Base-by-base conservation (phyloP, 1,284 basidiomycete species). In the Leccinum subrobustum region DNA sequence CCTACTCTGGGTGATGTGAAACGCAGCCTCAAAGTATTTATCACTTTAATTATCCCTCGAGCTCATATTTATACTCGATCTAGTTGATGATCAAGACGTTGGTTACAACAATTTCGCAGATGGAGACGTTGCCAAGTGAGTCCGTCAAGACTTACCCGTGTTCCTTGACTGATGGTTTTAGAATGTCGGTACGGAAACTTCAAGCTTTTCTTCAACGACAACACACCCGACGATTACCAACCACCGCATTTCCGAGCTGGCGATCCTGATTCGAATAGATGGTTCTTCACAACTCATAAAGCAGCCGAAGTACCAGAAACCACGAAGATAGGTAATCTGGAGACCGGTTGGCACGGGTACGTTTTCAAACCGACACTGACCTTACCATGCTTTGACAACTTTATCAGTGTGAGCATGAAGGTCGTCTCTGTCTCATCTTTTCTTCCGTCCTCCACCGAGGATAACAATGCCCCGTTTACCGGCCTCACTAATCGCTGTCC, bases 101-200 rank as follows among this genome's bases (percentile, higher is more conserved):
- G 25, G 87, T 93, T 54, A 83, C 87, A 64, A 85, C 85, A 12
- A 91, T 88, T 53, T 86, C 85, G 54, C 84, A 87, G 55, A 89
- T 93, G 86, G 89, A 93, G 58, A 76, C 81, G 25, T 76, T 93
- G 33, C 91, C 91, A 16, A 87, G 92, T 88, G 70, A 60, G 83
- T 67, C 39, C 12, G 53, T 54, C 25, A 37, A 44, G 9, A 54
- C 8, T 23, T 1, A 8, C 51, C 14, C 12, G n/a, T 27, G n/a
- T 39, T 52, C 47, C 20, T 23, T 50, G 18, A 37, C 33, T 62
- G 39, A 59, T 56, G 55, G 35, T 53, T 29, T 35, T 64, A 93
- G 91, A 84, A 68, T 87, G 85, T 53, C 86, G 91, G 35, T 94
- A 82, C 69, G 89, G 90, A 23, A 90, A 87, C n/a, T 89, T 93